These are phyloP conservation scores for Ogataea nonfermentans DNA, from an alignment of 805 yeast species.

Conservation along the genomic window DNA sequence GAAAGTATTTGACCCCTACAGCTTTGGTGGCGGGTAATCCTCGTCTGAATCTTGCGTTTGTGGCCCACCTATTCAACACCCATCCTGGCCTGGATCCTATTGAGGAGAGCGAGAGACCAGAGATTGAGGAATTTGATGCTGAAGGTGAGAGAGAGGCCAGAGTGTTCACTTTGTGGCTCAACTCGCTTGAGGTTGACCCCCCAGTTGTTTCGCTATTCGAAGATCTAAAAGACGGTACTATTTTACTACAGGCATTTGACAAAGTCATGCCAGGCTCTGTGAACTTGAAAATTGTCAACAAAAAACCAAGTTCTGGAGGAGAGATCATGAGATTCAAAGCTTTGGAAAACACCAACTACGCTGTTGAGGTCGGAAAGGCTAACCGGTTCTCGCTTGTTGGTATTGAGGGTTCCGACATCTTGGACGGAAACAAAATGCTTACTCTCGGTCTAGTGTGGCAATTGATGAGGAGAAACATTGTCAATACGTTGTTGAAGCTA, in stretches of 20 bases:
- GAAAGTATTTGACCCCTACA: slow-evolving; percentile 92
- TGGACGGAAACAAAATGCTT: slow-evolving; percentile 86
- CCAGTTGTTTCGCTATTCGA: slow-evolving; percentile 89
- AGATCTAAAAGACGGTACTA: slow-evolving; percentile 90
- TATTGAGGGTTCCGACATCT: slow-evolving; percentile 95
- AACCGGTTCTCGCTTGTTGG: slow-evolving; percentile 93
- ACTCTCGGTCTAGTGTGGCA: slow-evolving; percentile 97
- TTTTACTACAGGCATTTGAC: slow-evolving; percentile 88
- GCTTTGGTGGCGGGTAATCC: slow-evolving; percentile 96
- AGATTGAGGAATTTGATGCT: slow-evolving; percentile 97
- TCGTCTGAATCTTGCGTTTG: slow-evolving; percentile 92
- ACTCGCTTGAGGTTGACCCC: slow-evolving; percentile 94
- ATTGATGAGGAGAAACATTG: slow-evolving; percentile 94
- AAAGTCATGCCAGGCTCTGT: slow-evolving; percentile 95
- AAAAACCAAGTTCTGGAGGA: slow-evolving; percentile 69
- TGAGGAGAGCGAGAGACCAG: slow-evolving; percentile 86
- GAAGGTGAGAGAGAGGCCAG: slow-evolving; percentile 99
- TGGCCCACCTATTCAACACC: slow-evolving; percentile 94
- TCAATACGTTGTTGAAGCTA: slow-evolving; percentile 72
- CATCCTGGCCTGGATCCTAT: slow-evolving; percentile 96
- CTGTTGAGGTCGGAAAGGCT: slow-evolving; percentile 94
- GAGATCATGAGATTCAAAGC: slow-evolving; percentile 92
- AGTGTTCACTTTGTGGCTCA: slow-evolving; percentile 96
- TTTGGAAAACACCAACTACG: slow-evolving; percentile 95
- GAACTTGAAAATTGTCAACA: slow-evolving; percentile 73